Evolutionary conservation across 2,329 filamentous ascomycete species (phyloP), one percentile per base, ranked within the genome.

Genomic region (Ophiostoma quercus): DNA sequence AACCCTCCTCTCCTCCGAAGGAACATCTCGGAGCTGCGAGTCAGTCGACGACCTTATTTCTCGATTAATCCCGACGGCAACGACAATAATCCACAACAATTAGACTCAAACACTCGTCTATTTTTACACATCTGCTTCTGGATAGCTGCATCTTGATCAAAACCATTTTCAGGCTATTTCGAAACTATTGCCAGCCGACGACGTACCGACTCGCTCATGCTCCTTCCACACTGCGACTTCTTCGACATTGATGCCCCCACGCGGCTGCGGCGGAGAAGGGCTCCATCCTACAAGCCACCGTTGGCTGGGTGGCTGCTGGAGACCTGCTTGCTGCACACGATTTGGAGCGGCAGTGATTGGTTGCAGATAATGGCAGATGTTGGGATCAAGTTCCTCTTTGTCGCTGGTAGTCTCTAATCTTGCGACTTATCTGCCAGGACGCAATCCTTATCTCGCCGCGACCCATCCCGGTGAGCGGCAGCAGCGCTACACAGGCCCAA

Each of bases 391-490:
- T n/a, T 34, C 19, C 32, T 19, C 29, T 63, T 32, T 65, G 62
- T 65, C 11, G 8, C 34, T 41, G 6, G 1, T 39, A 37, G 60
- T 37, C 32, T 39, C 8, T 32, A 8, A 22, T 34, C 60, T 41
- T 41, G 39, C 12, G 9, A 19, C 32, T 57, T 57, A 25, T 57
- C 22, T 57, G n/a, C 47, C 51, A 47, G 43, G 16, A n/a, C 16
- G 19, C 43, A 16, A 47, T n/a, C 43, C 43, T 47, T 57, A 25
- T 22, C 51, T 25, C 51, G 12, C 32, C 16, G 32, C 29, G 60
- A 29, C 60, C 29, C 60, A 16, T 63, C 60, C 60, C 29, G 60
- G 60, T 37, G 32, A 63, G 34, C 62, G 62, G 62, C 62, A 65
- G 62, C 62, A 41, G 62, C 62, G 62, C 62, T 65, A 65, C 32